Conservation (phyloP, 495 filamentous ascomycete species). For the Neurospora sp. region DNA sequence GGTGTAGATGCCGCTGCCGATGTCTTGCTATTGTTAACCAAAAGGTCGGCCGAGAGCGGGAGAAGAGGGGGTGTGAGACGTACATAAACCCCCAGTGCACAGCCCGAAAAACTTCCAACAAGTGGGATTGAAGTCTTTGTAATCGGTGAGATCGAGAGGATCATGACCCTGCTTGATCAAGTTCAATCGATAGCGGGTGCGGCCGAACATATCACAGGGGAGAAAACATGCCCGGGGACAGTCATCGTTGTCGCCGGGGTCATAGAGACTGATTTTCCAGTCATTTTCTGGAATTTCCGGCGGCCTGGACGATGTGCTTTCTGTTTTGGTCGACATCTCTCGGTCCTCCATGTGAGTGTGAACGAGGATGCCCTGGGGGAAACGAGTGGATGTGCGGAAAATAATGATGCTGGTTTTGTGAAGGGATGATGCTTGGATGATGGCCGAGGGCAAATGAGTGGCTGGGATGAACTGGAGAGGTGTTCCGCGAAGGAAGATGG, state of each 20-base stretch:
- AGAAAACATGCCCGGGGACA: conserved; percentile 14
- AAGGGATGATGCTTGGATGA: not conserved
- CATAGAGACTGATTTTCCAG: conserved; percentile 12
- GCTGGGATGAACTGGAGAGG: not conserved
- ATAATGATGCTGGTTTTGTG: not conserved
- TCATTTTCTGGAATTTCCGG: not conserved
- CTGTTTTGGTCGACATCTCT: not conserved
- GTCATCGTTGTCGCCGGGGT: conserved; percentile 11
- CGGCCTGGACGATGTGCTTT: not conserved
- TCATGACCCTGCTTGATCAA: conserved; percentile 5
- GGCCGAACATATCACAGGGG: conserved; percentile 15
- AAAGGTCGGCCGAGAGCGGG: not conserved
- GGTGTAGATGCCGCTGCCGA: conserved; percentile 20
- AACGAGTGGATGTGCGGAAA: not conserved
- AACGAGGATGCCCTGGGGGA: not conserved
- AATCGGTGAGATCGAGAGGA: conserved; percentile 10
- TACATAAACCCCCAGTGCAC: conserved; percentile 10
- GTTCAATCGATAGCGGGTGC: conserved; percentile 12
- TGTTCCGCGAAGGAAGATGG: not conserved
- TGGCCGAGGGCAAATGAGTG: not conserved
- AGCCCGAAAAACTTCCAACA: conserved; percentile 13
- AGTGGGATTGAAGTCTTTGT: conserved; percentile 9
- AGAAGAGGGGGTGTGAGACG: not conserved
- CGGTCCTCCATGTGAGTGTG: not conserved
- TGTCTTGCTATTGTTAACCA: conserved; percentile 1